Base-by-base conservation (phyloP, 2,329 filamentous ascomycete species). In the Trichophyton schoenleinii region DNA sequence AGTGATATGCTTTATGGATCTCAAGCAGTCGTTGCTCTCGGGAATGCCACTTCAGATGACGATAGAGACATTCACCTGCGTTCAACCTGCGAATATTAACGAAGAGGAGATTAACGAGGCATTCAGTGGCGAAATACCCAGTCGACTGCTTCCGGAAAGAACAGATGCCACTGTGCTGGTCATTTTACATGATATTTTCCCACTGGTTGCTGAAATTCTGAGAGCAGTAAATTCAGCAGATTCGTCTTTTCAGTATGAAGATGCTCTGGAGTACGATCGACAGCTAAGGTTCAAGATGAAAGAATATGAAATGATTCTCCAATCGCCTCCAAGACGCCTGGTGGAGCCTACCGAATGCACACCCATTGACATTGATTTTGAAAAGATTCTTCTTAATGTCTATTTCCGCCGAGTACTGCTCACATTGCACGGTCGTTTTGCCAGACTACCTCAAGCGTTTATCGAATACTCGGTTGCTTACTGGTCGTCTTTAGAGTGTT, bases 21-120 rank as follows among this genome's bases (percentile, higher is more conserved):
- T 77, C 0, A 72, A 76, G 41, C 68, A 71, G 0, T 74, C 73
- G 52, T 62, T 78, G 31, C 66, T 67, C 2, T 70, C 70, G 2
- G 73, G 74, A 1, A 70, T 68, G 3, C 68, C 74, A 4, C 71
- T 73, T 0, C 65, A 75, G 2, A 57, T 77, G 3, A 70, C 68
- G 2, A 22, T 69, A 0, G 63, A 69, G 2, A 73, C 75, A 38
- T 77, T 72, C 60, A 71, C 74, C 38, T 74, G 73, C 0, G 61
- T 68, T 6, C 67, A 72, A 2, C 74, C 76, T 0, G 65, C 66
- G 0, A 78, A 78, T 60, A 71, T 73, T 28, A 68, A 77, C 20
- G 75, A 78, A 55, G 71, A 74, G 1, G 70, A 77, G n/a, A 67
- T 78, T 34, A 11, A 53, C 13, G 49, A 53, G 49, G n/a, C 25